phyloP scores from a whole-genome alignment of 306 rosid genomes.

The Quillaja saponaria region DNA sequence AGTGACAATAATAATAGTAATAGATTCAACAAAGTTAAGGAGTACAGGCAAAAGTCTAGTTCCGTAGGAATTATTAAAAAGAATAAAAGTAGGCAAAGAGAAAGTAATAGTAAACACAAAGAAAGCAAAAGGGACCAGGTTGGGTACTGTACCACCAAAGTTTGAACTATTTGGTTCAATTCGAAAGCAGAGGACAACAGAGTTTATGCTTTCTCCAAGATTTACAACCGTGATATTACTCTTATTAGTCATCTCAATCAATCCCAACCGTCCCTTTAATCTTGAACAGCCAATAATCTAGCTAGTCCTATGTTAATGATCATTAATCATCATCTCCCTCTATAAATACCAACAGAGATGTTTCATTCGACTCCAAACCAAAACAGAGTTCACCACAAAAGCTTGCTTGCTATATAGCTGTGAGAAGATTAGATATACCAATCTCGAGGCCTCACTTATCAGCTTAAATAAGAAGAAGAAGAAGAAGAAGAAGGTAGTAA shows the following conservation, averaged over 20 bases:
- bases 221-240: conserved; percentile 36
- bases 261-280: conserved; percentile 53
- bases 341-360: conserved; percentile 46
- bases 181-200: conserved; percentile 58
- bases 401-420: conserved; percentile 1
- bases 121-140: conserved; percentile 23
- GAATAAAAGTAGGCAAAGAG: conserved; percentile 13
- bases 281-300: neutral
- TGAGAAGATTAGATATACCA: too few species aligned
- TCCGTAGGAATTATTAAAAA: conserved; percentile 42
- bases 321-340: conserved; percentile 19
- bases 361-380: conserved; percentile 20
- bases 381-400: neutral
- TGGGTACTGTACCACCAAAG: conserved; percentile 27
- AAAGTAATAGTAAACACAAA: conserved; percentile 2
- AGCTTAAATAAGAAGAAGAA: neutral
- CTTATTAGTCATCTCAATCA: conserved; percentile 38
- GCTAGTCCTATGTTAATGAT: conserved; percentile 5
- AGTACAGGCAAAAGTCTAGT: conserved; percentile 34
- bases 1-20: conserved; percentile 23
- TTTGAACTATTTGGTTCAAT: conserved; percentile 29
- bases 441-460: conserved; percentile 3
- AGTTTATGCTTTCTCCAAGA: conserved; percentile 32
- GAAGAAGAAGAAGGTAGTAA: conserved; percentile 21
- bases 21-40: conserved; percentile 37